These are phyloP conservation scores for Acaromyces ingoldii DNA, from an alignment of 1,284 basidiomycete species.

Conservation along the genomic window DNA sequence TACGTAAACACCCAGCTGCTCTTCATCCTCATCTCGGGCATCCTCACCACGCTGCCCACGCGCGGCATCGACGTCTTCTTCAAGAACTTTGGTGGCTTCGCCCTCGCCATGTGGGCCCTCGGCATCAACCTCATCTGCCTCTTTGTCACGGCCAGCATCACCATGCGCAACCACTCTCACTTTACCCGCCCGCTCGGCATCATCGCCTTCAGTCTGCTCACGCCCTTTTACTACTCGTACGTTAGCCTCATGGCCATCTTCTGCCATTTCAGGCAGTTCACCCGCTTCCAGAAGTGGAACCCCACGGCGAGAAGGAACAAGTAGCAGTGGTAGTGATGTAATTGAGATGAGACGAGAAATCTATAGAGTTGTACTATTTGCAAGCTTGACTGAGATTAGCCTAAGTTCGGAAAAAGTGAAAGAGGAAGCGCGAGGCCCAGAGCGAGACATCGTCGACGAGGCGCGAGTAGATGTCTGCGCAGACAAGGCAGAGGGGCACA, in stretches of 20 bases:
- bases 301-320: slow-evolving; percentile 7
- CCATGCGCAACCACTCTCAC: slow-evolving; percentile 30
- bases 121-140: slow-evolving; percentile 31
- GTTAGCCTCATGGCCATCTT: slow-evolving; percentile 34
- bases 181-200: slow-evolving; percentile 32
- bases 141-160: slow-evolving; percentile 32
- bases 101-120: slow-evolving; percentile 25
- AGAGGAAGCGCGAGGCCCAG: slow-evolving; percentile 18
- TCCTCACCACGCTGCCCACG: slow-evolving; percentile 18
- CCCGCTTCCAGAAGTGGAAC: slow-evolving; percentile 35
- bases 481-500: slow-evolving; percentile 14
- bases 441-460: slow-evolving; percentile 21
- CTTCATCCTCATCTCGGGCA: slow-evolving; percentile 22
- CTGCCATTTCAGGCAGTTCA: slow-evolving; percentile 38
- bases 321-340: neutral
- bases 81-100: slow-evolving; percentile 29
- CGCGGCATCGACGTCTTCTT: slow-evolving; percentile 22
- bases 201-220: slow-evolving; percentile 23
- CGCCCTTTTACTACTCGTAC: slow-evolving; percentile 31
- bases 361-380: neutral
- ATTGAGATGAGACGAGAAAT: neutral
- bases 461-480: slow-evolving; percentile 17
- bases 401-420: slow-evolving; percentile 11
- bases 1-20: slow-evolving; percentile 26
- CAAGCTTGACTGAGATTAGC: neutral